A percentile compares a stretch with the other conserved stretches of the same genome.
These are phyloP conservation scores for Russula vinacea DNA, from an alignment of 768 basidiomycete species.

Conservation along the genomic window DNA sequence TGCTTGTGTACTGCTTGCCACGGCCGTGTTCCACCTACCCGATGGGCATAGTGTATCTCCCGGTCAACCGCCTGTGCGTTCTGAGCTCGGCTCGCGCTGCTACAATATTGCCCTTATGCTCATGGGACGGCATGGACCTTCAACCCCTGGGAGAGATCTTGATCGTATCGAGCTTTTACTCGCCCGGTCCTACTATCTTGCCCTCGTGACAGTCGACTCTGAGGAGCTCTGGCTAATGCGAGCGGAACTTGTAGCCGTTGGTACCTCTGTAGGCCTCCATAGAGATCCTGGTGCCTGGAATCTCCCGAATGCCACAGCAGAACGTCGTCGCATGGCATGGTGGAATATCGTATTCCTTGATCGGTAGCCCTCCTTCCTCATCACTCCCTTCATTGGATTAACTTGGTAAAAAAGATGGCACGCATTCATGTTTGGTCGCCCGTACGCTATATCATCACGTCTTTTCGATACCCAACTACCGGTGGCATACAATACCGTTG, in stretches of 20 bases:
- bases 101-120: slow-evolving; percentile 67
- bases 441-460: slow-evolving; percentile 69
- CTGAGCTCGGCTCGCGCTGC: slow-evolving; percentile 53
- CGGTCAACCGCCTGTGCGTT: slow-evolving; percentile 22
- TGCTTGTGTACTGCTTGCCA: slow-evolving; percentile 27
- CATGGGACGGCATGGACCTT: slow-evolving; percentile 56
- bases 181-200: slow-evolving; percentile 67
- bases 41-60: slow-evolving; percentile 26
- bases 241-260: slow-evolving; percentile 71
- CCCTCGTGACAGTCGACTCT: slow-evolving; percentile 66
- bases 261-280: slow-evolving; percentile 79
- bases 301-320: slow-evolving; percentile 65
- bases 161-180: slow-evolving; percentile 76
- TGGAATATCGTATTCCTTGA: slow-evolving; percentile 84
- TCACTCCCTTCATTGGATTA: slow-evolving; percentile 20
- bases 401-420: slow-evolving; percentile 59
- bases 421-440: slow-evolving; percentile 82
- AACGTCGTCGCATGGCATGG: slow-evolving; percentile 85
- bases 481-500: slow-evolving; percentile 57
- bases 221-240: slow-evolving; percentile 79
- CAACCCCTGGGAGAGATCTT: slow-evolving; percentile 55
- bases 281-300: slow-evolving; percentile 80
- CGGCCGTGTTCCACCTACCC: slow-evolving; percentile 27
- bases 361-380: slow-evolving; percentile 46
- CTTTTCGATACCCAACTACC: slow-evolving; percentile 83